Base-by-base conservation (phyloP, 177 flowering plant genomes). In the Tripterygium wilfordii region DNA sequence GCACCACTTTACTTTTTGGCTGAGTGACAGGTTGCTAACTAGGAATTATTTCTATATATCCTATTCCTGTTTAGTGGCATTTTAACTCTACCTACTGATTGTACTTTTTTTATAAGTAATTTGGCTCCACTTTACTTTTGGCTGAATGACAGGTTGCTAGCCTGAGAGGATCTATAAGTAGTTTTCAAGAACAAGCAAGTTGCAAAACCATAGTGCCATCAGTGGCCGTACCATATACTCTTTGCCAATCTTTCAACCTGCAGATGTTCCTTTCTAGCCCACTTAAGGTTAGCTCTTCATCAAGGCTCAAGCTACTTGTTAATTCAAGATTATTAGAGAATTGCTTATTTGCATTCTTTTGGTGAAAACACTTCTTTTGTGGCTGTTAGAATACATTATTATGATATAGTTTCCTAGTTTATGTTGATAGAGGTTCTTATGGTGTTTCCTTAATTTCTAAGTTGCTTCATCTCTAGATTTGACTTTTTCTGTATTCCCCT, bases 101-200 rank as follows among this genome's bases (percentile, higher is more conserved):
- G 12, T 30, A 12, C 12, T 30, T 30, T 30, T 30, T 30, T 30
- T 30, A 6, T 42, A 10, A 10, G n/a, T 10, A 29, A 30, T 23
- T 29, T 6, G n/a, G 7, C 18, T 33, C n/a, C n/a, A n/a, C n/a
- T 25, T 36, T 25, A 44, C 17, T 44, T 19, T 5, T 22, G 10
- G 7, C 24, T 6, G 5, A 17, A 35, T 61, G 42, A 26, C 87
- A 92, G 98, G 96, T 92, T 61, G 77, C 85, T 45, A 86, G 96
- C 66, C 69, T 80, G 13, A 79, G 97, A 59, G 91, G 91, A 49
- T 84, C 95, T 50, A 72, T 76, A 16, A 89, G 99, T 60, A 82
- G 96, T 71, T 92, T 86, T 61, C 91, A 79, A 61, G 87, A 92
- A 58, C 97, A 89, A 74, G 97, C 97, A 58, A 89, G 97, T 60